phyloP scores from a whole-genome alignment of 2,329 filamentous ascomycete genomes.

The Colletotrichum sp. region DNA sequence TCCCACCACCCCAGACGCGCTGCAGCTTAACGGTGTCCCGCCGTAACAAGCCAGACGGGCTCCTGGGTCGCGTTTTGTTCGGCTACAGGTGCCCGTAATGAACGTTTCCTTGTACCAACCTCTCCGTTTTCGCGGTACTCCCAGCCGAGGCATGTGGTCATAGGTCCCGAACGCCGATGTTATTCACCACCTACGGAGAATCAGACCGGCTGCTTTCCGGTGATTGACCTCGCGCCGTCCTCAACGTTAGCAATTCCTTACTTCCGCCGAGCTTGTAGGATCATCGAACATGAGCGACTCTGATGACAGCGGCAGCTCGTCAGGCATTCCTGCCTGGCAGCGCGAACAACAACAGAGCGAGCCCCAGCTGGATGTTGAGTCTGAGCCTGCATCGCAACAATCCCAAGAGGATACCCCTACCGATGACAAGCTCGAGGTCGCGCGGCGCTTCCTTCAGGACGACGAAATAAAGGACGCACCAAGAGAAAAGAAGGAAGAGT shows the following conservation, averaged over 20 bases:
- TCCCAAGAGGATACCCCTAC: constrained; percentile 6
- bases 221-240: background rate
- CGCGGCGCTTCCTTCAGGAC: constrained; percentile 77
- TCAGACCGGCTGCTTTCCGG: background rate
- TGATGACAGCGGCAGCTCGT: constrained; percentile 27
- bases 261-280: background rate
- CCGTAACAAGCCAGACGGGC: background rate
- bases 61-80: background rate
- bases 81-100: background rate
- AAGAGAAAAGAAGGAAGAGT: constrained; percentile 74
- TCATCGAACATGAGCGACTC: constrained; percentile 35
- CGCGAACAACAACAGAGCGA: constrained; percentile 21
- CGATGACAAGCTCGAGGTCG: constrained; percentile 60
- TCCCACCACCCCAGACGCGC: background rate
- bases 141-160: constrained; percentile 24
- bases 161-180: constrained; percentile 12
- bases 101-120: background rate
- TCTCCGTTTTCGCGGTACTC: background rate
- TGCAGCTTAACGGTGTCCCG: background rate
- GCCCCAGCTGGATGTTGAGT: background rate
- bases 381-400: constrained; percentile 7
- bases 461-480: constrained; percentile 72
- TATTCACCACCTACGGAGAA: background rate
- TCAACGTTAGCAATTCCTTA: background rate
- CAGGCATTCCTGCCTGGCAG: constrained; percentile 37